These are phyloP conservation scores for Leccinum holopus DNA, from an alignment of 1,284 basidiomycete genomes.

Conservation along the genomic window DNA sequence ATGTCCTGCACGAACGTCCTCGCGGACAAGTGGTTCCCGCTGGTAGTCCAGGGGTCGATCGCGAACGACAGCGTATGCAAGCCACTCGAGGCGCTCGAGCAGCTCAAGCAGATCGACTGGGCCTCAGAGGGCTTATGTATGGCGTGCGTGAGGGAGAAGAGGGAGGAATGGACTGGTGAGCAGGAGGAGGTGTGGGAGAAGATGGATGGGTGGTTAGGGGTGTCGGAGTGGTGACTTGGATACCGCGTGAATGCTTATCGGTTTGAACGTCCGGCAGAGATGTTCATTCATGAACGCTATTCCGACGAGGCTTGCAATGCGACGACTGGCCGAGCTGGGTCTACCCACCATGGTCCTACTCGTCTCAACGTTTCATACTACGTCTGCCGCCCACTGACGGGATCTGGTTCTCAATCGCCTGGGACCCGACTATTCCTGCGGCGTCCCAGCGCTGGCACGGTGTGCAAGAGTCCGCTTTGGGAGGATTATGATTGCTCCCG, in stretches of 20 bases:
- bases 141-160: constrained; percentile 57
- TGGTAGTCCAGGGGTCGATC: constrained; percentile 64
- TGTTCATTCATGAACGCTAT: no score
- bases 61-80: constrained; percentile 56
- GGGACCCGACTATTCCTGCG: no score
- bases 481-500: no score
- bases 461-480: no score
- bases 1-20: constrained; percentile 71
- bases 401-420: no score
- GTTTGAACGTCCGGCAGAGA: no score
- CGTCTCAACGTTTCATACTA: no score
- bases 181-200: constrained; percentile 57
- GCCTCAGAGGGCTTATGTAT: constrained; percentile 52
- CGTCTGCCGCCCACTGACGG: no score
- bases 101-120: constrained; percentile 60
- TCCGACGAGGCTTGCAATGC: no score
- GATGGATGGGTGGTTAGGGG: constrained; percentile 56
- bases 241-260: not conserved
- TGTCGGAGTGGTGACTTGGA: not conserved
- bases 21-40: constrained; percentile 66
- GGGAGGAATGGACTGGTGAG: constrained; percentile 63
- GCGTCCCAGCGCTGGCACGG: no score
- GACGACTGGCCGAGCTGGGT: no score
- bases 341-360: no score
- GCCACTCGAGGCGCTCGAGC: constrained; percentile 64